Evolutionary conservation across 805 yeast genomes (phyloP).

Genomic region (Candida xyloterini): DNA sequence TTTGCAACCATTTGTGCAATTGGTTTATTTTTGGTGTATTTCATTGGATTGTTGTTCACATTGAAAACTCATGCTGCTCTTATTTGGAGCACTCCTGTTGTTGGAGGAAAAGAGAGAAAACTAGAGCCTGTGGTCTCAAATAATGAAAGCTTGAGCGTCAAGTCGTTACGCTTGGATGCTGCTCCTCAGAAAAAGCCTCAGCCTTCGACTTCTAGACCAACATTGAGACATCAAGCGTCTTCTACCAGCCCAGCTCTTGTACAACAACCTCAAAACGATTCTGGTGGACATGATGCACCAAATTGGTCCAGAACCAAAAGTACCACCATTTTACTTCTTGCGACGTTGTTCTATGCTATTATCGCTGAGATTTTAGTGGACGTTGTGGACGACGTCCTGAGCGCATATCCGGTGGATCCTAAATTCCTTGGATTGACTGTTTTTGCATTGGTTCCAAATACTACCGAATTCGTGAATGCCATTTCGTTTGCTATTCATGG

Average conservation of each 20-base stretch:
- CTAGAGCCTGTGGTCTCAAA: constrained; percentile 7
- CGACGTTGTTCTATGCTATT: constrained; percentile 84
- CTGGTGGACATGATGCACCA: constrained; percentile 93
- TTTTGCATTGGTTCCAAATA: constrained; percentile 93
- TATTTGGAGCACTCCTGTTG: constrained; percentile 80
- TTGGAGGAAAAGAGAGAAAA: constrained; percentile 37
- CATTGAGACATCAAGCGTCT: not conserved
- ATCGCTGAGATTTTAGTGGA: constrained; percentile 94
- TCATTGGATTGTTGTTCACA: constrained; percentile 88
- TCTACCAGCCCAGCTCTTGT: constrained; percentile 5
- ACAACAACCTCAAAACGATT: constrained; percentile 16
- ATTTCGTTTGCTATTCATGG: constrained; percentile 96
- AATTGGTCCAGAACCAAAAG: constrained; percentile 92
- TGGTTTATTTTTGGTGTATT: constrained; percentile 77
- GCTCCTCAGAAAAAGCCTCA: constrained; percentile 10
- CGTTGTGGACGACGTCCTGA: constrained; percentile 84
- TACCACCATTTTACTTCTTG: constrained; percentile 72
- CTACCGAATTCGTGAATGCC: constrained; percentile 95
- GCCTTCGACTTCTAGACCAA: constrained; percentile 1
- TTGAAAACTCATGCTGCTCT: constrained; percentile 93
- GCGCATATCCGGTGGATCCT: constrained; percentile 77
- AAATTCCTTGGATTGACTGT: constrained; percentile 91
- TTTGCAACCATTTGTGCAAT: constrained; percentile 78
- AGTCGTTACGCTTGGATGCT: constrained; percentile 24
- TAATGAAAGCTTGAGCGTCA: constrained; percentile 25